phyloP scores from a whole-genome alignment of 1,284 basidiomycete genomes.

The Ustilago hordei region DNA sequence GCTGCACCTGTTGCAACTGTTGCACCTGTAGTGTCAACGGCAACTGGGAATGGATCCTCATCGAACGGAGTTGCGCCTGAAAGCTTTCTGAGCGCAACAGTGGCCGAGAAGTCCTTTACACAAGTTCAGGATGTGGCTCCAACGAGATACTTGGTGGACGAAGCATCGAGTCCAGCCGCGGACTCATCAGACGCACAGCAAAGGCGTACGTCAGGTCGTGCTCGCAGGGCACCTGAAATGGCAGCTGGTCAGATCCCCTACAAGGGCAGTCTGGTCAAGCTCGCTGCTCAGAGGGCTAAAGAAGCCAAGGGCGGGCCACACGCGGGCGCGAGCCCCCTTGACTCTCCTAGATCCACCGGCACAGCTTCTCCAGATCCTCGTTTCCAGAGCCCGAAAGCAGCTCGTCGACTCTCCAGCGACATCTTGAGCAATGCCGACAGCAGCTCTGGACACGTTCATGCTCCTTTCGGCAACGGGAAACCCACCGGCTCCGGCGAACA shows the following conservation, averaged over 20 bases:
- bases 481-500: neutral
- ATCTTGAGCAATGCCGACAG: neutral
- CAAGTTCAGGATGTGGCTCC: neutral
- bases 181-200: constrained; percentile 27
- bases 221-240: constrained; percentile 50
- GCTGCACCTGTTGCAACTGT: neutral
- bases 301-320: constrained; percentile 22
- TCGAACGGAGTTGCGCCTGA: neutral
- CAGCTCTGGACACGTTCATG: neutral
- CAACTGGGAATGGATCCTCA: neutral
- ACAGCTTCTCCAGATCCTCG: constrained; percentile 39
- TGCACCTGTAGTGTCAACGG: neutral
- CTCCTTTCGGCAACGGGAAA: constrained; percentile 4
- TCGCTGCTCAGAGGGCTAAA: constrained; percentile 49
- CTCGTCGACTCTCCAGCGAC: constrained; percentile 10
- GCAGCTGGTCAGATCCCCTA: constrained; percentile 51
- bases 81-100: neutral
- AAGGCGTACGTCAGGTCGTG: constrained; percentile 42
- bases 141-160: neutral
- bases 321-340: neutral
- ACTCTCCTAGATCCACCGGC: constrained; percentile 31
- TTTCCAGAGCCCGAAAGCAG: constrained; percentile 28
- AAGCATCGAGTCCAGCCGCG: neutral
- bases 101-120: neutral
- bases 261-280: constrained; percentile 51